These are phyloP conservation scores for Cordyceps javanica DNA, from an alignment of 2,329 filamentous ascomycete species.

Conservation along the genomic window DNA sequence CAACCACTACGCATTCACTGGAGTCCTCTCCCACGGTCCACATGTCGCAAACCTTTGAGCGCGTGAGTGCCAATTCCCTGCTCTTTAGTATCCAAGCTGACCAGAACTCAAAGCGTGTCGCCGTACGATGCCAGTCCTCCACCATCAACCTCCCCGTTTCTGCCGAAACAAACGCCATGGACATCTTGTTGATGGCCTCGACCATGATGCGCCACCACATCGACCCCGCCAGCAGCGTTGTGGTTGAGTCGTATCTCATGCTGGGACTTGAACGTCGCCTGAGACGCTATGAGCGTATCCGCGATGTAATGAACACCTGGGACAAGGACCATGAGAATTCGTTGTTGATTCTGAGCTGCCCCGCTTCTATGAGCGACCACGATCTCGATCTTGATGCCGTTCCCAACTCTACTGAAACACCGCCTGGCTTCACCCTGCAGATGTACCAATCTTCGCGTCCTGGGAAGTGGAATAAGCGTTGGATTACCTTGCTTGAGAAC, in stretches of 20 bases:
- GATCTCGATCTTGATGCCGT: constrained; percentile 63
- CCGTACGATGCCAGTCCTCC: constrained; percentile 65
- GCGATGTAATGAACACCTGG: constrained; percentile 91
- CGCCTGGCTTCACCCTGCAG: constrained; percentile 60
- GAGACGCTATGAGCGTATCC: constrained; percentile 77
- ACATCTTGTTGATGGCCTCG: constrained; percentile 64
- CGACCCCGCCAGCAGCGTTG: constrained; percentile 57
- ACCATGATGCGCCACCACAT: constrained; percentile 58
- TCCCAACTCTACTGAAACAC: constrained; percentile 50
- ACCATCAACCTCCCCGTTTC: constrained; percentile 66
- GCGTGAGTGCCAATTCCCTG: constrained; percentile 46
- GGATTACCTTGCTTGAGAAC: constrained; percentile 64
- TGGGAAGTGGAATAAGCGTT: constrained; percentile 85
- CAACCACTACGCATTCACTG: not conserved
- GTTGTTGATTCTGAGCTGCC: constrained; percentile 59
- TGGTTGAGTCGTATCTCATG: constrained; percentile 69
- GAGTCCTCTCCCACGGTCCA: not conserved
- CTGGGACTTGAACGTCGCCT: constrained; percentile 77
- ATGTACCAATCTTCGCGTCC: constrained; percentile 76
- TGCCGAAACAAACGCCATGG: constrained; percentile 65
- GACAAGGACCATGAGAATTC: constrained; percentile 72
- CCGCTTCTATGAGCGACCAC: constrained; percentile 45
- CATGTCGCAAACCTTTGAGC: constrained; percentile 45
- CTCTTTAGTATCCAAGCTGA: not conserved
- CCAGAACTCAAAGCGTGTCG: constrained; percentile 48